These are phyloP conservation scores for Filobasidium floriforme DNA, from an alignment of 768 basidiomycete genomes.

Conservation along the genomic window DNA sequence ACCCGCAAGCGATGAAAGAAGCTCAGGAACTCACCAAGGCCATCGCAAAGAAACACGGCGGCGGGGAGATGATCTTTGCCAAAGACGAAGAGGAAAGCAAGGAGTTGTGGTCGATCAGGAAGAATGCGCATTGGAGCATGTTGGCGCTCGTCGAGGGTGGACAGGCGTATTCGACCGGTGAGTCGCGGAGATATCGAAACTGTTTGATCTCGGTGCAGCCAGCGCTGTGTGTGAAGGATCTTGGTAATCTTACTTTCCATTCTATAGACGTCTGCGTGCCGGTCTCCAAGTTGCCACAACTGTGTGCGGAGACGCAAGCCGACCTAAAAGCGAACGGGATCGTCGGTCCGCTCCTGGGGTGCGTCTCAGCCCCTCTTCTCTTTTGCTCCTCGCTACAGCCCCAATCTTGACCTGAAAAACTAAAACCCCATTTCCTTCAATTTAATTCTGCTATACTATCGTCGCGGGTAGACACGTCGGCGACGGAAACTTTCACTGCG, in stretches of 20 bases:
- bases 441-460: no score
- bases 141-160: constrained; percentile 58
- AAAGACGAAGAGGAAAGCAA: constrained; percentile 66
- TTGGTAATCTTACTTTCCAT: no score
- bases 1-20: constrained; percentile 52
- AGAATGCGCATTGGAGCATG: constrained; percentile 69
- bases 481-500: constrained; percentile 46
- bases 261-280: constrained; percentile 43
- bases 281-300: constrained; percentile 44
- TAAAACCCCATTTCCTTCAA: no score
- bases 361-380: constrained; percentile 11
- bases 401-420: neutral
- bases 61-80: constrained; percentile 64
- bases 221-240: constrained; percentile 47
- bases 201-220: neutral
- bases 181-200: constrained; percentile 25
- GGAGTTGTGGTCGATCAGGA: constrained; percentile 74
- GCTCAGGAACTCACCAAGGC: constrained; percentile 56
- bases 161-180: constrained; percentile 77
- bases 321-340: constrained; percentile 61
- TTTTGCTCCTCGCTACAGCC: neutral
- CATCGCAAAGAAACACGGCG: constrained; percentile 63
- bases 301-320: constrained; percentile 62
- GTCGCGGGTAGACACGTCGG: constrained; percentile 40
- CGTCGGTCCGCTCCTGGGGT: constrained; percentile 48